phyloP scores from a whole-genome alignment of 257 asterid genomes.

The Ajuga chamaepitys region DNA sequence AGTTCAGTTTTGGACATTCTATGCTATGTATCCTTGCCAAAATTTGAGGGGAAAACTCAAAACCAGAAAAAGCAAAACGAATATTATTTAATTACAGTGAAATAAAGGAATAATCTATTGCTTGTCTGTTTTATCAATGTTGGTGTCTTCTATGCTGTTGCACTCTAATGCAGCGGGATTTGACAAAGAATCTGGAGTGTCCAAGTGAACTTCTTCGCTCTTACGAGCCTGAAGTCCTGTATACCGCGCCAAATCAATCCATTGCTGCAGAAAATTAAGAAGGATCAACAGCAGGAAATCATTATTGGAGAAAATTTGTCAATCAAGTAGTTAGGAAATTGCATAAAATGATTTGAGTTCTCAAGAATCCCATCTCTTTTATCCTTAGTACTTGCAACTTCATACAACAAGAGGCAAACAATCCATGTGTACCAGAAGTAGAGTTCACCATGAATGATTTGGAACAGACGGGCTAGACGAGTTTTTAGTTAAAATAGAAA shows the following conservation, averaged over 20 bases:
- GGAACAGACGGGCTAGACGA: too few species aligned
- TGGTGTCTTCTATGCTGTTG: constrained; percentile 41
- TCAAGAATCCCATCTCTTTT: neutral
- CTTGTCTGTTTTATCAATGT: constrained; percentile 46
- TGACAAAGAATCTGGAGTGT: constrained; percentile 33
- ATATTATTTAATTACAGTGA: neutral
- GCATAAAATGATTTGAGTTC: neutral
- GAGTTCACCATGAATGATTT: too few species aligned
- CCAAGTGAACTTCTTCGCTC: constrained; percentile 26
- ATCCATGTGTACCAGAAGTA: neutral
- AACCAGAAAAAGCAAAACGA: neutral
- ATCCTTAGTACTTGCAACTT: neutral
- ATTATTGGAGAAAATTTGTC: neutral
- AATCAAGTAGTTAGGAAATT: neutral
- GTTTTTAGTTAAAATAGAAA: neutral
- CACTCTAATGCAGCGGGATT: constrained; percentile 41
- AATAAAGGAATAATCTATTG: constrained; percentile 24
- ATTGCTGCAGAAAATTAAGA: constrained; percentile 57
- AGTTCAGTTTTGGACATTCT: neutral
- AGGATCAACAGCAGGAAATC: constrained; percentile 12
- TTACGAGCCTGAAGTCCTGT: constrained; percentile 78
- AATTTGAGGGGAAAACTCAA: neutral
- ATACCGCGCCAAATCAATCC: constrained; percentile 88
- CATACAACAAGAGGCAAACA: neutral
- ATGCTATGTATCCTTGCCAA: constrained; percentile 12